phyloP scores from a whole-genome alignment of 1,284 basidiomycete genomes.

The Ceratobasidium sp. region DNA sequence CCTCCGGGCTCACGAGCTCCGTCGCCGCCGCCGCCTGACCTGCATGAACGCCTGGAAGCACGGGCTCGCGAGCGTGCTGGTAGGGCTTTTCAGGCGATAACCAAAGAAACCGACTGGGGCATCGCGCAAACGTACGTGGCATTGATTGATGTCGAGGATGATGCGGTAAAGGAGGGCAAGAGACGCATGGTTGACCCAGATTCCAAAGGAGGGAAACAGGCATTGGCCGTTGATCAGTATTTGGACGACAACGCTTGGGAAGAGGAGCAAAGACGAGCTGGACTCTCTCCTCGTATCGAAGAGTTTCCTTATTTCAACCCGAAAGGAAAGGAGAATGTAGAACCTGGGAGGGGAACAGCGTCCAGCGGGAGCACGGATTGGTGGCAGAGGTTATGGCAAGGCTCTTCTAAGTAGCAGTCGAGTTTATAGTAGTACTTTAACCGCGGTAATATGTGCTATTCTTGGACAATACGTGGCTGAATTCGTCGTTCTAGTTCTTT shows the following conservation, averaged over 20 bases:
- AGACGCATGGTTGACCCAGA: constrained; percentile 42
- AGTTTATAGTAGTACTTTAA: no score
- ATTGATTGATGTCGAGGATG: constrained; percentile 53
- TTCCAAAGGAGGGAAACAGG: constrained; percentile 48
- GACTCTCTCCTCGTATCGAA: constrained; percentile 37
- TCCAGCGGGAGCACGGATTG: constrained; percentile 6
- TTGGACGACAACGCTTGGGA: constrained; percentile 75
- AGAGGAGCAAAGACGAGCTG: constrained; percentile 40
- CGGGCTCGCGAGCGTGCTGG: constrained; percentile 62
- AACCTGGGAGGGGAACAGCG: constrained; percentile 1
- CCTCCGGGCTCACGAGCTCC: constrained; percentile 50
- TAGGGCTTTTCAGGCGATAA: constrained; percentile 65
- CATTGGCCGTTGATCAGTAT: constrained; percentile 62
- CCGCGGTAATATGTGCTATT: no score
- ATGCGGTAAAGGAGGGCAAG: constrained; percentile 45
- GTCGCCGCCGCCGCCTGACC: constrained; percentile 46
- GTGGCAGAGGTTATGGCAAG: constrained; percentile 19
- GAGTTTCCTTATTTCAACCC: constrained; percentile 41
- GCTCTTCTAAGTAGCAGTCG: constrained; percentile 20
- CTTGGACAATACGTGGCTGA: no score
- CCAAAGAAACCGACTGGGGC: constrained; percentile 70
- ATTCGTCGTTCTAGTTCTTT: no score
- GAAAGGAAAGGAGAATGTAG: constrained; percentile 31
- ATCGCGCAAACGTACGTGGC: constrained; percentile 71
- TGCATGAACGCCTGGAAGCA: constrained; percentile 52